phyloP scores from a whole-genome alignment of 768 basidiomycete genomes.

The Coprinopsis sp. region DNA sequence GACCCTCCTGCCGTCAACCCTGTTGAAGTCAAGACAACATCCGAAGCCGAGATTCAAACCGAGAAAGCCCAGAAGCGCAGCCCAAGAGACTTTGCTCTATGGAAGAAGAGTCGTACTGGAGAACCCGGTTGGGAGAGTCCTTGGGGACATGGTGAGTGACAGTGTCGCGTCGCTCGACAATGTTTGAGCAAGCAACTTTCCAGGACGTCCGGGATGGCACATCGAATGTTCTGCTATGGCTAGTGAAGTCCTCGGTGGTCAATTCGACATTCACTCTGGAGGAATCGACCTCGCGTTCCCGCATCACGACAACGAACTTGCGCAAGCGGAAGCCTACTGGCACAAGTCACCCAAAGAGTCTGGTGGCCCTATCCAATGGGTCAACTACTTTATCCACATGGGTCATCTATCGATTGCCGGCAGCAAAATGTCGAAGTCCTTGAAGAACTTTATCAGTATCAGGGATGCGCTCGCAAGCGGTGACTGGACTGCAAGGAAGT shows the following conservation, averaged over 20 bases:
- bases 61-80: constrained; percentile 10
- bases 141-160: constrained; percentile 56
- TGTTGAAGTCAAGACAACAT: not conserved
- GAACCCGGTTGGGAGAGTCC: constrained; percentile 96
- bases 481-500: constrained; percentile 78
- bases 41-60: constrained; percentile 7
- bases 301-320: constrained; percentile 98
- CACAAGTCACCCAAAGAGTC: constrained; percentile 9
- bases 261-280: constrained; percentile 97
- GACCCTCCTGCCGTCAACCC: constrained; percentile 1
- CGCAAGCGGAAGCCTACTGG: constrained; percentile 80
- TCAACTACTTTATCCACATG: constrained; percentile 98
- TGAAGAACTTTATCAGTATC: constrained; percentile 99
- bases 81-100: constrained; percentile 81
- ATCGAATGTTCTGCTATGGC: constrained; percentile 99
- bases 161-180: not conserved
- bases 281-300: constrained; percentile 98
- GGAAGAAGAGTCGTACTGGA: constrained; percentile 95
- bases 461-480: constrained; percentile 46
- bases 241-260: constrained; percentile 79
- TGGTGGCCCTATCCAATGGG: constrained; percentile 55
- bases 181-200: not conserved
- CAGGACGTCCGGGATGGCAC: constrained; percentile 95
- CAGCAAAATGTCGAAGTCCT: constrained; percentile 97
- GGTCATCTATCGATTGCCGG: constrained; percentile 98